A percentile compares a stretch with the other conserved stretches of the same genome.
Evolutionary conservation across 2,329 filamentous ascomycete species (phyloP).

Genomic region (Annulohypoxylon truncatum): DNA sequence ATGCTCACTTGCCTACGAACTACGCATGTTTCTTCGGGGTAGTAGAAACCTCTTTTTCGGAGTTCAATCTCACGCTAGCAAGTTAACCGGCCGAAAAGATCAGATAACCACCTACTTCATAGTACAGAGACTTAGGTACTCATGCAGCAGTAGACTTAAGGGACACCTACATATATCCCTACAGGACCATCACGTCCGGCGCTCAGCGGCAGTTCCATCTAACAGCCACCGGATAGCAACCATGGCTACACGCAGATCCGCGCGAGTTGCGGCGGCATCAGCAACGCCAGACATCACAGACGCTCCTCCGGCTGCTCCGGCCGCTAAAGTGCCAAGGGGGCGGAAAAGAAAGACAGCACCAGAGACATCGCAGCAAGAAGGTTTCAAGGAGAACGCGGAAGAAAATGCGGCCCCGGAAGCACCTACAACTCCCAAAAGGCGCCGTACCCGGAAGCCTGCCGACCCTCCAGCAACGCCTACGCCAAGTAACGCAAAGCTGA

Average conservation of each 20-base stretch:
- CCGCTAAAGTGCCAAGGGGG: conserved; percentile 53
- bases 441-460: conserved; percentile 44
- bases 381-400: conserved; percentile 2
- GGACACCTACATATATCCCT: not conserved
- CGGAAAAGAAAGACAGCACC: conserved; percentile 43
- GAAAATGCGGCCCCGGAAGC: conserved; percentile 38
- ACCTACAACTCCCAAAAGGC: conserved; percentile 49
- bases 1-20: not conserved
- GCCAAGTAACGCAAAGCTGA: conserved; percentile 57
- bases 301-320: conserved; percentile 37
- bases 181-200: not conserved
- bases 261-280: conserved; percentile 47
- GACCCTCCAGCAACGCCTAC: conserved; percentile 59
- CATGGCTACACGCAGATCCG: conserved; percentile 51
- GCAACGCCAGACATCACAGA: conserved; percentile 33
- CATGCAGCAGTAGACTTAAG: not conserved
- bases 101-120: not conserved
- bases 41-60: not conserved
- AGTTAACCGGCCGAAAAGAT: not conserved
- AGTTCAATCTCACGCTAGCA: not conserved
- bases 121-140: not conserved
- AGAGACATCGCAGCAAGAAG: conserved; percentile 21
- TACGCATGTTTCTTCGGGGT: conserved; percentile 15
- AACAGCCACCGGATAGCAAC: conserved; percentile 22
- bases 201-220: not conserved